A percentile compares a stretch with the other conserved stretches of the same genome.
phyloP scores from a whole-genome alignment of 225 moss, liverwort and hornwort species.

The Bryoerythrophyllum caledonicum region DNA sequence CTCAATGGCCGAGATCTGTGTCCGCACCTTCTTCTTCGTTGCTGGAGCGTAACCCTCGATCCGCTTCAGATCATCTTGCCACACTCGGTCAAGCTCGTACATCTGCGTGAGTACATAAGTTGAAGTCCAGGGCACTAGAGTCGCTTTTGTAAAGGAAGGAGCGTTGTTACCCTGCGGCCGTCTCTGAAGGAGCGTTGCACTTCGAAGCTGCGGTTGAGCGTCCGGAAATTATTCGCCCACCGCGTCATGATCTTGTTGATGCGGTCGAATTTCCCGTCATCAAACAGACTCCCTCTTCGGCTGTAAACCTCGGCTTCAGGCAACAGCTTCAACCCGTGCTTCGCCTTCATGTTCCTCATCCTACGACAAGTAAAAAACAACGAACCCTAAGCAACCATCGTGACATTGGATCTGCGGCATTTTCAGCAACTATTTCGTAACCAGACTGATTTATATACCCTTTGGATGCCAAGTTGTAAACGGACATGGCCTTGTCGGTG shows the following conservation, averaged over 20 bases:
- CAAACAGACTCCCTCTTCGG: constrained; percentile 47
- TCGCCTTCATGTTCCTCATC: constrained; percentile 44
- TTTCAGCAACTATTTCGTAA: background rate
- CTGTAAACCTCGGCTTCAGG: constrained; percentile 44
- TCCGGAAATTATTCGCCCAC: constrained; percentile 51
- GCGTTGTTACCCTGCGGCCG: constrained; percentile 46
- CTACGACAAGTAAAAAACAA: constrained; percentile 21
- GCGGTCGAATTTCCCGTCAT: constrained; percentile 46
- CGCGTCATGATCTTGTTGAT: constrained; percentile 51
- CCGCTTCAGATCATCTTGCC: constrained; percentile 60
- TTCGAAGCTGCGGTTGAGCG: constrained; percentile 41
- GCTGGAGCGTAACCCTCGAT: constrained; percentile 40
- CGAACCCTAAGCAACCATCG: background rate
- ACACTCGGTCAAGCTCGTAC: constrained; percentile 47
- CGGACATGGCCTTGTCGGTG: constrained; percentile 18
- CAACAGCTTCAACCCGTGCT: constrained; percentile 50
- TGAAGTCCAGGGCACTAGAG: no score
- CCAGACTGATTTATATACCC: constrained; percentile 20
- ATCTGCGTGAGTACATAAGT: constrained; percentile 30
- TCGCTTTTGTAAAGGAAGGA: no score
- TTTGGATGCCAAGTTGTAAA: constrained; percentile 31
- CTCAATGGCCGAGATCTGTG: constrained; percentile 52
- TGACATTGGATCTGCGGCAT: background rate
- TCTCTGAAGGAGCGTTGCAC: constrained; percentile 45
- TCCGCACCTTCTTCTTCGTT: constrained; percentile 48